Base-by-base conservation (phyloP, 306 rosid genomes). In the Lupinus albus region DNA sequence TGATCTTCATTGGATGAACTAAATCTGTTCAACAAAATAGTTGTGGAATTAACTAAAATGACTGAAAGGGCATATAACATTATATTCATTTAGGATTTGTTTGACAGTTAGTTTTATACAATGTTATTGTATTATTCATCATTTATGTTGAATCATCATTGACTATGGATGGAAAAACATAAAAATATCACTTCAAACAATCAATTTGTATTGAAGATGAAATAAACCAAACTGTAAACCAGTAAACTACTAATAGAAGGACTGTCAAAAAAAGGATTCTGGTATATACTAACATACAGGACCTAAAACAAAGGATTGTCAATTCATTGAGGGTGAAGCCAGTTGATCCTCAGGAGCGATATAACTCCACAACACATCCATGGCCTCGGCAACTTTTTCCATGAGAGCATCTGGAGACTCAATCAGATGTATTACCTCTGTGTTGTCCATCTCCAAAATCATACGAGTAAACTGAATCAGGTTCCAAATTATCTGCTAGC, bases 391-490 rank as follows among this genome's bases (percentile, higher is more conserved):
- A 33, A 83, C 90, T 67, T 83, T 84, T 1, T 72, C 80, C 79
- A 70, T 75, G 17, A 83, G 63, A 58, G 69, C 89, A 46, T 83
- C 80, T 0, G 84, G 84, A 4, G 91, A 83, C 71, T 81, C 85
- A 0, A 86, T 77, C 68, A 83, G 53, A 73, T 88, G 90, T 66
- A 81, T 56, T 7, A 85, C 88, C 68, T 88, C 95, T 13, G 82
- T 54, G 54, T 85, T 85, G 72, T 85, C 95, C 88, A 88, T 75
- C 81, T 86, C 87, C 64, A 83, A 70, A 73, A 88, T 81, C 91
- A 88, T 81, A 52, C 87, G 88, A 1, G 88, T 85, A 12, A 86
- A 79, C 82, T 1, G 75, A 46, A 0, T 80, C 84, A 12, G 16
- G 84, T 74, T 79, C 92, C 73, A 86, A 59, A 52, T 76, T 72